A percentile compares a stretch with the other conserved stretches of the same genome.
phyloP scores from a whole-genome alignment of 768 basidiomycete genomes.

The Favolaschia claudopus region DNA sequence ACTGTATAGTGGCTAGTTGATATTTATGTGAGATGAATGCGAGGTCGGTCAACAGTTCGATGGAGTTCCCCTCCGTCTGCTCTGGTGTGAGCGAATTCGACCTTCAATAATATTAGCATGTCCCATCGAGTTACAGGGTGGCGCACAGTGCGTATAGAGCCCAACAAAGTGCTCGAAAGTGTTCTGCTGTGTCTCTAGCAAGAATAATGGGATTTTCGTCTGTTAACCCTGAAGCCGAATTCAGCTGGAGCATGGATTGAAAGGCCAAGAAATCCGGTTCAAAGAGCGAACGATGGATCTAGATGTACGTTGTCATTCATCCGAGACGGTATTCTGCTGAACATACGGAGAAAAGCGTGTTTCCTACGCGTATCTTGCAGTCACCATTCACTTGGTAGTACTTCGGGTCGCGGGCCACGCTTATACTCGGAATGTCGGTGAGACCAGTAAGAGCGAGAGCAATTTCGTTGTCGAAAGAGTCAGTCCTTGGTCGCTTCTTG shows the following conservation, averaged over 20 bases:
- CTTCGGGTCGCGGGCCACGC: no score
- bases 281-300: slow-evolving; percentile 13
- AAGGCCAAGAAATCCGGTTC: background rate
- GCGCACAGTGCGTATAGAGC: slow-evolving; percentile 8
- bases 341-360: slow-evolving; percentile 10
- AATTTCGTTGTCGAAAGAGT: no score
- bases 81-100: background rate
- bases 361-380: slow-evolving; percentile 9
- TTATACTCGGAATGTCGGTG: no score
- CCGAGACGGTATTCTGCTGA: background rate
- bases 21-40: slow-evolving; percentile 12
- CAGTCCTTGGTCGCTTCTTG: no score
- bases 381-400: background rate
- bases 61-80: background rate
- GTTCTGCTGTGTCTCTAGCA: background rate
- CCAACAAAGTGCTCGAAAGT: slow-evolving; percentile 12
- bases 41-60: background rate
- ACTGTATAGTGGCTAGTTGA: slow-evolving; percentile 1
- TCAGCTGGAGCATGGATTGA: slow-evolving; percentile 7
- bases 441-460: no score
- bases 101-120: background rate
- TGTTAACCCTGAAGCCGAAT: background rate
- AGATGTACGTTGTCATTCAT: background rate
- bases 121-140: background rate
- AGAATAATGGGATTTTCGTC: slow-evolving; percentile 7